A percentile compares a stretch with the other conserved stretches of the same genome.
Conservation (phyloP, 1,139 yeast species). For the Pichia sp. region DNA sequence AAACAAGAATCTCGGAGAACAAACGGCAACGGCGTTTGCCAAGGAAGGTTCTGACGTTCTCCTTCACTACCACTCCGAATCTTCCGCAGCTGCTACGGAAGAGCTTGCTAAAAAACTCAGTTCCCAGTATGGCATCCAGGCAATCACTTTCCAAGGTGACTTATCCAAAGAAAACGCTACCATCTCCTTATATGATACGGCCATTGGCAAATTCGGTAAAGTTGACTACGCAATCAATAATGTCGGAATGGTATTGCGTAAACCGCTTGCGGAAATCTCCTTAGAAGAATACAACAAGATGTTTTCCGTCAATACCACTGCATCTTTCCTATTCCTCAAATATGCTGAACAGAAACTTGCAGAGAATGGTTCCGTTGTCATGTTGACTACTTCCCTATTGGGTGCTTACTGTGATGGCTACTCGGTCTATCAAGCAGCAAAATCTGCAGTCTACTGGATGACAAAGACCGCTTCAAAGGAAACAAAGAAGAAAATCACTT, state of each 20-base stretch:
- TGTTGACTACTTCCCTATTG: slow-evolving; percentile 54
- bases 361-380: slow-evolving; percentile 47
- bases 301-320: slow-evolving; percentile 48
- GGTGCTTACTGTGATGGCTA: slow-evolving; percentile 61
- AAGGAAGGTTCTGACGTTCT: slow-evolving; percentile 47
- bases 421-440: slow-evolving; percentile 52
- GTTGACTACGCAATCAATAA: slow-evolving; percentile 60
- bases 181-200: slow-evolving; percentile 37
- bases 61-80: slow-evolving; percentile 46
- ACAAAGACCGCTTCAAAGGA: slow-evolving; percentile 54
- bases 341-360: slow-evolving; percentile 47
- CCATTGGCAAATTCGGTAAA: slow-evolving; percentile 39
- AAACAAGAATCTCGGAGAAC: slow-evolving; percentile 56
- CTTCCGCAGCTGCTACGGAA: slow-evolving; percentile 35
- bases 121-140: slow-evolving; percentile 32
- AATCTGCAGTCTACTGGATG: slow-evolving; percentile 56
- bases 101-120: slow-evolving; percentile 34
- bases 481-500: slow-evolving; percentile 41
- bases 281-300: slow-evolving; percentile 49
- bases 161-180: slow-evolving; percentile 38
- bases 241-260: slow-evolving; percentile 61
- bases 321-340: slow-evolving; percentile 55
- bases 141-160: slow-evolving; percentile 39
- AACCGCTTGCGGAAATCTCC: slow-evolving; percentile 37
- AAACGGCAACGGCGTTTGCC: slow-evolving; percentile 52